phyloP scores from a whole-genome alignment of 2,329 filamentous ascomycete genomes.

The Parasarocladium wereldwijsianum region DNA sequence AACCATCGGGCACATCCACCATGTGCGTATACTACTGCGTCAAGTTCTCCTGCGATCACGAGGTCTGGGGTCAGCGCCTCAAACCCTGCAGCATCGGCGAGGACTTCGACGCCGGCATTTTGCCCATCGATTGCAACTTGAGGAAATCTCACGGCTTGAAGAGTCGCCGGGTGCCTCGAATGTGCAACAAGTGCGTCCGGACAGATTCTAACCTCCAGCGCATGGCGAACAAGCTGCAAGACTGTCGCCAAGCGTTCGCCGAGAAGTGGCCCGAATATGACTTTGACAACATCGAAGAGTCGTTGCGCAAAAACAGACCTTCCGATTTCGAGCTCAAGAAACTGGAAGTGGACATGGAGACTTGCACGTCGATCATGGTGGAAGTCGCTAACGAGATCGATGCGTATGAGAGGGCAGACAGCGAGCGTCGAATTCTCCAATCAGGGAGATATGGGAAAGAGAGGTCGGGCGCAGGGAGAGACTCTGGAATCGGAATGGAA shows the following conservation, averaged over 20 bases:
- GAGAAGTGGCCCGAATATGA: conserved; percentile 2
- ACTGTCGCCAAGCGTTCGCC: conserved; percentile 6
- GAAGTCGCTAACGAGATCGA: too few relatives aligned
- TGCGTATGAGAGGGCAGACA: too few relatives aligned
- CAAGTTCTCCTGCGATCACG: conserved; percentile 13
- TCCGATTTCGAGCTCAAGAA: too few relatives aligned
- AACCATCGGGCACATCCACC: background rate
- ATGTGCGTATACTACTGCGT: conserved; percentile 16
- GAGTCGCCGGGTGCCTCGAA: conserved; percentile 8
- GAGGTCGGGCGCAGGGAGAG: too few relatives aligned
- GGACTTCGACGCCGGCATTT: conserved; percentile 6
- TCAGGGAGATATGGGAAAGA: too few relatives aligned
- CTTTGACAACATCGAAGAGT: background rate
- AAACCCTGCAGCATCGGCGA: conserved; percentile 10
- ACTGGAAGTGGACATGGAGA: too few relatives aligned
- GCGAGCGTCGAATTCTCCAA: too few relatives aligned
- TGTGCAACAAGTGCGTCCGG: conserved; percentile 12
- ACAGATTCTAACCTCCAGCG: conserved; percentile 9
- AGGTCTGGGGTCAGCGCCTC: conserved; percentile 12
- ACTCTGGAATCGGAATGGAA: too few relatives aligned
- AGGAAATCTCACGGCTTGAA: conserved; percentile 11
- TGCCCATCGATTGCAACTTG: conserved; percentile 8
- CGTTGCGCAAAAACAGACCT: too few relatives aligned
- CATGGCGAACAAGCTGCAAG: conserved; percentile 8
- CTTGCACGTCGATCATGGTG: too few relatives aligned